These are phyloP conservation scores for Haberlea rhodopensis DNA, from an alignment of 257 asterid genomes.

Conservation along the genomic window DNA sequence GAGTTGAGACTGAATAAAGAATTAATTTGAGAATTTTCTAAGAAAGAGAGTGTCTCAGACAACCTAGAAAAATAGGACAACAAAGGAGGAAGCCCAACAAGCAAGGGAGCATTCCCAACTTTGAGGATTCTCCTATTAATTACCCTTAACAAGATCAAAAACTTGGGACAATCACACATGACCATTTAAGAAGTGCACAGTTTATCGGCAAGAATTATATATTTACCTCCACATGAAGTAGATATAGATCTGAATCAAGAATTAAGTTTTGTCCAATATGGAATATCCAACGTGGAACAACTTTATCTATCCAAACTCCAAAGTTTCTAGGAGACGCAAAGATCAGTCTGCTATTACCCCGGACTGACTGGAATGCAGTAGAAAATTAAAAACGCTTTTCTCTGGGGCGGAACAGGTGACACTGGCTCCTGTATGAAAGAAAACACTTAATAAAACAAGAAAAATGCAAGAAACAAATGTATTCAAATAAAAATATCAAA, in stretches of 20 bases:
- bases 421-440: conserved; percentile 41
- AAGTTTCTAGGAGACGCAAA: conserved; percentile 68
- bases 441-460: conserved; percentile 4
- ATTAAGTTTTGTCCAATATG: conserved; percentile 74
- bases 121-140: too few species aligned
- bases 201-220: conserved; percentile 1
- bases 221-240: conserved; percentile 77
- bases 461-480: neutral
- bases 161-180: neutral
- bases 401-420: conserved; percentile 29
- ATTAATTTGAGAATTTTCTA: too few species aligned
- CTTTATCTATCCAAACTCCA: conserved; percentile 56
- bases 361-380: conserved; percentile 83
- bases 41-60: neutral
- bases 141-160: neutral
- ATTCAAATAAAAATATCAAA: conserved; percentile 5
- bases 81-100: neutral
- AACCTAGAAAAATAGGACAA: neutral
- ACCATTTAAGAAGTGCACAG: conserved; percentile 3
- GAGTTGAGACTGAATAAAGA: neutral
- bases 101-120: neutral
- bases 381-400: conserved; percentile 48
- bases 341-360: conserved; percentile 82
- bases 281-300: conserved; percentile 72
- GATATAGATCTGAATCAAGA: conserved; percentile 80